Evolutionary conservation across 306 rosid genomes (phyloP).

Genomic region (Vicia faba): DNA sequence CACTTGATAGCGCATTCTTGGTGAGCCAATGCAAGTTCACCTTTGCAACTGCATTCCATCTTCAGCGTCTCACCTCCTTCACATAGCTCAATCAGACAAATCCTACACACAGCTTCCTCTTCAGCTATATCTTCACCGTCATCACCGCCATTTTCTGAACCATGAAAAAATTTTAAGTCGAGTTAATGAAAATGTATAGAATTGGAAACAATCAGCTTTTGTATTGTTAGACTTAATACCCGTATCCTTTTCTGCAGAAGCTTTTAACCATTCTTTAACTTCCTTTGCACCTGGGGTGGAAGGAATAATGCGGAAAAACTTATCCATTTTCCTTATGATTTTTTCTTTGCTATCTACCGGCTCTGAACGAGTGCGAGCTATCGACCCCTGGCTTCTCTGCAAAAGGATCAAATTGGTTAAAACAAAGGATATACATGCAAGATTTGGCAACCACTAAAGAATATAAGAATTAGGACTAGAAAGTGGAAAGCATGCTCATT

Average conservation of each 20-base stretch:
- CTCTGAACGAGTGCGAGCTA: slow-evolving; percentile 85
- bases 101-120: slow-evolving; percentile 96
- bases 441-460: slow-evolving; percentile 25
- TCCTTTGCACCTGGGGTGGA: slow-evolving; percentile 80
- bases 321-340: slow-evolving; percentile 67
- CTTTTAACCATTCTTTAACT: slow-evolving; percentile 38
- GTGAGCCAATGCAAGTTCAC: slow-evolving; percentile 97
- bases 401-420: slow-evolving; percentile 28
- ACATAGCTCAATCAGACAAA: slow-evolving; percentile 84
- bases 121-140: slow-evolving; percentile 88
- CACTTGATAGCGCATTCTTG: slow-evolving; percentile 92
- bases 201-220: background rate
- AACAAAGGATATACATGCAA: slow-evolving; percentile 22
- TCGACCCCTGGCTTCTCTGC: slow-evolving; percentile 65
- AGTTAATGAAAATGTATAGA: slow-evolving; percentile 18
- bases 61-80: slow-evolving; percentile 99
- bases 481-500: background rate
- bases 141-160: slow-evolving; percentile 57
- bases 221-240: slow-evolving; percentile 48
- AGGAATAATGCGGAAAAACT: slow-evolving; percentile 78
- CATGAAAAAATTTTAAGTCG: slow-evolving; percentile 36
- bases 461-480: background rate
- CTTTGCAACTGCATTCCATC: slow-evolving; percentile 99
- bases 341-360: slow-evolving; percentile 63
- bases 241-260: slow-evolving; percentile 53